Evolutionary conservation across 768 basidiomycete genomes (phyloP).

Genomic region (Suillus paluster): DNA sequence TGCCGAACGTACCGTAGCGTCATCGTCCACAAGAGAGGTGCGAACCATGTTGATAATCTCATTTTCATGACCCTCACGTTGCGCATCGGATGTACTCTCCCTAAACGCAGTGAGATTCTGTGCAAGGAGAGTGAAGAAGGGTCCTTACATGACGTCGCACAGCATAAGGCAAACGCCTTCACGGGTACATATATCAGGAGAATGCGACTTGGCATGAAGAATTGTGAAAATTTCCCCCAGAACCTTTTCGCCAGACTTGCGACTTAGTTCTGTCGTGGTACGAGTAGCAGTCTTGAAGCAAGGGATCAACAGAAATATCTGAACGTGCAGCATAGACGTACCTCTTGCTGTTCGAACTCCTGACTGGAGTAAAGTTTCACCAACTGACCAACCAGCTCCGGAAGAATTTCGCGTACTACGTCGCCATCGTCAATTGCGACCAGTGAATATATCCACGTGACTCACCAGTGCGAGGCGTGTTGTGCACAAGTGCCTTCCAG

Average conservation of each 20-base stretch:
- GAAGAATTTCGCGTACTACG: conserved; percentile 86
- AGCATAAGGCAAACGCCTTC: conserved; percentile 90
- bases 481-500: conserved; percentile 97
- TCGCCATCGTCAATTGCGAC: conserved; percentile 10
- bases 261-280: conserved; percentile 86
- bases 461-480: conserved; percentile 87
- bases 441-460: not conserved
- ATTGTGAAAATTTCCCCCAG: conserved; percentile 83
- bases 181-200: conserved; percentile 64
- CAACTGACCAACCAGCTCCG: conserved; percentile 80
- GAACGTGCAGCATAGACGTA: conserved; percentile 30
- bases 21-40: conserved; percentile 84
- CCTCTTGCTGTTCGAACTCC: conserved; percentile 91
- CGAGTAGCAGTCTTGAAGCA: conserved; percentile 81
- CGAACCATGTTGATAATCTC: conserved; percentile 88
- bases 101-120: conserved; percentile 41
- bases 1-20: conserved; percentile 82
- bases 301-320: conserved; percentile 12
- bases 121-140: not conserved
- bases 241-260: conserved; percentile 94
- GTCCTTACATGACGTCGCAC: conserved; percentile 81
- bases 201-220: conserved; percentile 67
- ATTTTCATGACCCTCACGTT: conserved; percentile 87
- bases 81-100: conserved; percentile 80
- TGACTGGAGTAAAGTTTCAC: conserved; percentile 77